Percentiles rank a stretch among this genome's conserved stretches.
Evolutionary conservation across 306 rosid genomes (phyloP).

Genomic region (Corylus avellana): DNA sequence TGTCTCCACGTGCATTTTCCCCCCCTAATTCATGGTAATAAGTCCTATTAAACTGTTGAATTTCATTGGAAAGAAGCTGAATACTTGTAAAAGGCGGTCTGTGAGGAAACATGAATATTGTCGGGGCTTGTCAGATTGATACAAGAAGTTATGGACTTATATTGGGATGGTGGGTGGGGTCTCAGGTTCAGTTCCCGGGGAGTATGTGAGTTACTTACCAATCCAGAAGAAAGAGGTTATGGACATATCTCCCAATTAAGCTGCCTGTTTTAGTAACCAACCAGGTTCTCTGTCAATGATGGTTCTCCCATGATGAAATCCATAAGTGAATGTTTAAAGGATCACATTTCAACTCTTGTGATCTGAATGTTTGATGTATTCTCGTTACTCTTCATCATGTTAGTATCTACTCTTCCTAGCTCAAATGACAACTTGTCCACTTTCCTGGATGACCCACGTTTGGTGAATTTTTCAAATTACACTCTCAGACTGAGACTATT

Average conservation of each 20-base stretch:
- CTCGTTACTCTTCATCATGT: neutral
- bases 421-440: neutral
- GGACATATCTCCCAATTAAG: neutral
- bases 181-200: neutral
- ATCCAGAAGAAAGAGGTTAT: neutral
- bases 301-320: neutral
- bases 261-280: neutral
- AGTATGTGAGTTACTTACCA: neutral
- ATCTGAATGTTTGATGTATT: neutral
- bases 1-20: neutral
- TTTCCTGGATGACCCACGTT: neutral
- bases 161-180: neutral
- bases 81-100: neutral
- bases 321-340: neutral
- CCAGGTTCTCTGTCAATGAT: neutral
- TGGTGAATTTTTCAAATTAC: neutral
- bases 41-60: neutral
- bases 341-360: neutral
- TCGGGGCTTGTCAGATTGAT: neutral
- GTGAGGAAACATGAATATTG: neutral
- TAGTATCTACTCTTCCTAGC: neutral
- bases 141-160: neutral
- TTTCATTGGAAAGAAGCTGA: conserved; percentile 13
- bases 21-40: neutral
- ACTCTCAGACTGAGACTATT: neutral